These are phyloP conservation scores for Flaveria trinervia DNA, from an alignment of 129 eudicot genomes.

Conservation along the genomic window DNA sequence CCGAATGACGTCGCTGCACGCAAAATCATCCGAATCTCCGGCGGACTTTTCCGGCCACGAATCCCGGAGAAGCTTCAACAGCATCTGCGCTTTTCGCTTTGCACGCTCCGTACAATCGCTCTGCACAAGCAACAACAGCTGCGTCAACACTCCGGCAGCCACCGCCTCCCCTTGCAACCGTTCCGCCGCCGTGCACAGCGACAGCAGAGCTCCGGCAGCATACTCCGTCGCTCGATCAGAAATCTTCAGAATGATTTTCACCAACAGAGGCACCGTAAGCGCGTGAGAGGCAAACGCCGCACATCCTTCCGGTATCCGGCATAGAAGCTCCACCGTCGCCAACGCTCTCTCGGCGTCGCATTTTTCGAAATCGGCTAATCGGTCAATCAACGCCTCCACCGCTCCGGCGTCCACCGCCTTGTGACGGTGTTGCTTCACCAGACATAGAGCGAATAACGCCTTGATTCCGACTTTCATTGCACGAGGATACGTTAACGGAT, in stretches of 20 bases:
- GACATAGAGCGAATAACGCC: constrained; percentile 73
- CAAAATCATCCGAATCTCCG: constrained; percentile 64
- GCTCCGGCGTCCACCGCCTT: constrained; percentile 85
- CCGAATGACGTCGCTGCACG: constrained; percentile 73
- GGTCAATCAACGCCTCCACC: constrained; percentile 60
- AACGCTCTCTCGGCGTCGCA: constrained; percentile 91
- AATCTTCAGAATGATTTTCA: constrained; percentile 64
- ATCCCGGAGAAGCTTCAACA: constrained; percentile 77
- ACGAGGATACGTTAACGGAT: constrained; percentile 66
- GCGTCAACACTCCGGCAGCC: constrained; percentile 84
- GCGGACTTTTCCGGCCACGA: constrained; percentile 83
- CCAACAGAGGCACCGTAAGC: constrained; percentile 69
- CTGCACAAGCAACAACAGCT: constrained; percentile 78
- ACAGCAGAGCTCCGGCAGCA: constrained; percentile 83
- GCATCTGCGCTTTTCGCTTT: constrained; percentile 89
- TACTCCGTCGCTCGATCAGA: constrained; percentile 93
- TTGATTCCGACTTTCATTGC: constrained; percentile 79
- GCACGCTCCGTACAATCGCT: constrained; percentile 95
- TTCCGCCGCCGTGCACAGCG: constrained; percentile 74
- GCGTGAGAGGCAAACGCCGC: constrained; percentile 73
- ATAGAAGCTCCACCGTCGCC: constrained; percentile 84
- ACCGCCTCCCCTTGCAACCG: constrained; percentile 72
- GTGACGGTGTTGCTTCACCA: constrained; percentile 85
- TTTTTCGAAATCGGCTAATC: constrained; percentile 71
- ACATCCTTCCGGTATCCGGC: constrained; percentile 79